Conservation (phyloP, 495 filamentous ascomycete genomes). For the Penicillium ucsense region DNA sequence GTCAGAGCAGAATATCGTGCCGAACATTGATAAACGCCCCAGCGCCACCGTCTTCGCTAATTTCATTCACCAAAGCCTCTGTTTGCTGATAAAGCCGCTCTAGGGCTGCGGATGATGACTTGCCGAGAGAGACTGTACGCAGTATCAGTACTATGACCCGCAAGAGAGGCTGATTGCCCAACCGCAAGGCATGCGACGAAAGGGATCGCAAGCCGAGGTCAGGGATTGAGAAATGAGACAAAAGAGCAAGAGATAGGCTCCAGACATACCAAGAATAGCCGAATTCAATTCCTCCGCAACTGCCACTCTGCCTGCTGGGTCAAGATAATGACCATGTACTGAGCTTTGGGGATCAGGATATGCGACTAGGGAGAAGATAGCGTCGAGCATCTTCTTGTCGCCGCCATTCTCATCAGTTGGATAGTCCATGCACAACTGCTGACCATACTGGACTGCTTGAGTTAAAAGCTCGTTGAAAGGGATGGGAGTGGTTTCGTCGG, state of each 20-base stretch:
- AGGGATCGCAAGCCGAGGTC: constrained; percentile 5
- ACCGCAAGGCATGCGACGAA: background rate
- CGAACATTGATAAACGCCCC: constrained; percentile 81
- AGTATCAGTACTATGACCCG: constrained; percentile 7
- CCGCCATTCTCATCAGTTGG: constrained; percentile 54
- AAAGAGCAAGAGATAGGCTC: constrained; percentile 15
- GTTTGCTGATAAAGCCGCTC: constrained; percentile 85
- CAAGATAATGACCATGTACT: constrained; percentile 68
- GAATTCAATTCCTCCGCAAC: constrained; percentile 94
- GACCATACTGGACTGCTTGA: constrained; percentile 72
- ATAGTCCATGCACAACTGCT: constrained; percentile 68
- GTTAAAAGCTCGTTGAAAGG: constrained; percentile 49
- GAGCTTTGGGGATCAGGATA: constrained; percentile 71
- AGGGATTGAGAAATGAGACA: constrained; percentile 1
- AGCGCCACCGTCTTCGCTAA: constrained; percentile 72
- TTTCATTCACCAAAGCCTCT: constrained; percentile 69
- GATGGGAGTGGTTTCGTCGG: constrained; percentile 29
- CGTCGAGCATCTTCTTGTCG: constrained; percentile 63
- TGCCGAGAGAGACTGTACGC: constrained; percentile 69
- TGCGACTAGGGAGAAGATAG: constrained; percentile 83
- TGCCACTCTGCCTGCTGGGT: constrained; percentile 60
- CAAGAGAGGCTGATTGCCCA: background rate
- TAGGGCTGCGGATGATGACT: constrained; percentile 77
- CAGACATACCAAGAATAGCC: constrained; percentile 70
- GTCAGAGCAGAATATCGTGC: constrained; percentile 47